Percentiles rank a stretch among this genome's conserved stretches.
phyloP scores from a whole-genome alignment of 768 basidiomycete genomes.

The Tricholoma terreum region DNA sequence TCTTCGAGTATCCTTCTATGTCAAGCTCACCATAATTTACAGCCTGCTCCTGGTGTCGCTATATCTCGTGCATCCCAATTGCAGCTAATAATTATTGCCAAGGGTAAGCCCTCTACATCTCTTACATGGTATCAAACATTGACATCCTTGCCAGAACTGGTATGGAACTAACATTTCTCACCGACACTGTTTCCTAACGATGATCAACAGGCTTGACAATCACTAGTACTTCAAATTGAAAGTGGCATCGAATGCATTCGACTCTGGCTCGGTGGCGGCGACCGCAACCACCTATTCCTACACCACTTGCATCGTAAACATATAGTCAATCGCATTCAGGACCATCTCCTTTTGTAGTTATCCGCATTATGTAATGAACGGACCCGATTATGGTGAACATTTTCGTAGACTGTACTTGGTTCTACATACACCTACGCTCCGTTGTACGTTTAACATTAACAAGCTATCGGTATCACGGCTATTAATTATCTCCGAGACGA shows the following conservation, averaged over 20 bases:
- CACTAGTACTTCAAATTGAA: not conserved
- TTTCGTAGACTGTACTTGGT: no score
- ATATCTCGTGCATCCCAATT: constrained; percentile 86
- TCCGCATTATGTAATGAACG: no score
- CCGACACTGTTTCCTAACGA: not conserved
- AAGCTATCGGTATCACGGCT: no score
- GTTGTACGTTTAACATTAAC: no score
- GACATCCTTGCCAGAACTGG: constrained; percentile 15
- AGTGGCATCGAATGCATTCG: not conserved
- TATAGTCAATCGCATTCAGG: no score
- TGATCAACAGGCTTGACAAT: not conserved
- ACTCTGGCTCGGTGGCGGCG: no score
- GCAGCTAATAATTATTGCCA: constrained; percentile 64
- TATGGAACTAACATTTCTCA: constrained; percentile 2
- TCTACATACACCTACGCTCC: no score
- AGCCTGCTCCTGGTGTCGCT: constrained; percentile 89
- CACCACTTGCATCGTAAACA: no score
- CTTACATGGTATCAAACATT: not conserved
- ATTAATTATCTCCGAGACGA: no score
- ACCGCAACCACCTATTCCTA: no score
- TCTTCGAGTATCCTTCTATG: constrained; percentile 1
- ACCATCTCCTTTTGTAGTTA: no score
- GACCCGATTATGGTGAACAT: no score
- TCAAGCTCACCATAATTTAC: not conserved
- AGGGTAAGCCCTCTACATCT: constrained; percentile 31